Evolutionary conservation across 2,329 filamentous ascomycete genomes (phyloP).

Genomic region (Sordariomycetes sp.): DNA sequence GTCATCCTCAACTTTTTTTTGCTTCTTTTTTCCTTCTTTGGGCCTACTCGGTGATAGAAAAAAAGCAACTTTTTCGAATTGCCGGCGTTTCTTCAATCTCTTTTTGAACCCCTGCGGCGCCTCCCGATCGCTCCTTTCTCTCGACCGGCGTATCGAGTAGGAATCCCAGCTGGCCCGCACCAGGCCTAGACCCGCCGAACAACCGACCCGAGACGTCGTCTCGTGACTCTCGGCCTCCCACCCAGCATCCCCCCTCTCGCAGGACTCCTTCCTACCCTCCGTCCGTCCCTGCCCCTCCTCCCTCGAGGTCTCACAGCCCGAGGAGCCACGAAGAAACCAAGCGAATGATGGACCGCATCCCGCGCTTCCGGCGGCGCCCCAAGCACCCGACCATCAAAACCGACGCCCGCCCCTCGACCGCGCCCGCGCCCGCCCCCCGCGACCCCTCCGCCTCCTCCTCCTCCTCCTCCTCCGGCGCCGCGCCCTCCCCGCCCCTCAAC

Average conservation of each 20-base stretch:
- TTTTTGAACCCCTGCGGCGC: too few relatives aligned
- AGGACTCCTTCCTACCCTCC: not conserved
- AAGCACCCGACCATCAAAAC: slow-evolving; percentile 29
- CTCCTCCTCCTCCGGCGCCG: slow-evolving; percentile 5
- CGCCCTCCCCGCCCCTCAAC: slow-evolving; percentile 6
- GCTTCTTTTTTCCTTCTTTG: too few relatives aligned
- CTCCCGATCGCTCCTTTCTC: too few relatives aligned
- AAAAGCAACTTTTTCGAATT: too few relatives aligned
- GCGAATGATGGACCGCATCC: slow-evolving; percentile 25
- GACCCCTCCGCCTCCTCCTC: not conserved
- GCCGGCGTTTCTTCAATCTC: too few relatives aligned
- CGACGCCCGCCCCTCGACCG: slow-evolving; percentile 15
- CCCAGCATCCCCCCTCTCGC: not conserved
- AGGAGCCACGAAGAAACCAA: not conserved
- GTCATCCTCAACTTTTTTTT: too few relatives aligned
- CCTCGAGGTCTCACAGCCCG: not conserved
- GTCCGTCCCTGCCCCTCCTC: not conserved
- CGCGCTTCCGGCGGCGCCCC: slow-evolving; percentile 27
- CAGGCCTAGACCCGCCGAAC: too few relatives aligned
- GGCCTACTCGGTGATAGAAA: too few relatives aligned
- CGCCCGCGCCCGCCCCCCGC: slow-evolving; percentile 5
- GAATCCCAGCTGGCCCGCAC: too few relatives aligned
- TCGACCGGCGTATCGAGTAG: too few relatives aligned
- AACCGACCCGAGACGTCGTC: too few relatives aligned
- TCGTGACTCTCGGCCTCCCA: not conserved